phyloP scores from a whole-genome alignment of 2,329 filamentous ascomycete species.

The Pyricularia pennisetigena region DNA sequence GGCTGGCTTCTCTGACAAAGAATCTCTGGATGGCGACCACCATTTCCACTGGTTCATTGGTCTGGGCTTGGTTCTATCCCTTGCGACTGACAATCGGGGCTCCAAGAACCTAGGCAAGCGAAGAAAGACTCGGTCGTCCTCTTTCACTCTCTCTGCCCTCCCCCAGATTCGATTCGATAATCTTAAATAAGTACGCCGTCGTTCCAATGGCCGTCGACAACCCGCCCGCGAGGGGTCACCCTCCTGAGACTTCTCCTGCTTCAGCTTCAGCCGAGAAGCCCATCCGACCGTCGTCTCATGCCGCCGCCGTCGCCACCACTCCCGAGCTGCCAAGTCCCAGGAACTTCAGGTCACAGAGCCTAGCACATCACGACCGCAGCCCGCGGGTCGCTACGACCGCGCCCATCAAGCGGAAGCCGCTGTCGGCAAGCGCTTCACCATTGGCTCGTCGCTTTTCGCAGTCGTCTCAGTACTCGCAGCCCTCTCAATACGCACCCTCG shows the following conservation, averaged over 20 bases:
- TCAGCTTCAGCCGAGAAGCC: background rate
- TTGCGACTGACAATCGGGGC: background rate
- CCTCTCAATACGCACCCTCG: background rate
- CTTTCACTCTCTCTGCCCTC: background rate
- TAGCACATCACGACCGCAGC: constrained; percentile 11
- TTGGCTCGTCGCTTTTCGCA: constrained; percentile 36
- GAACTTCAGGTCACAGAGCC: constrained; percentile 19
- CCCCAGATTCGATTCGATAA: background rate
- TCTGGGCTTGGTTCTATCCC: background rate
- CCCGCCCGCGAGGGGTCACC: constrained; percentile 1
- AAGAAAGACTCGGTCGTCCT: background rate
- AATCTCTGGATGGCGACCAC: background rate
- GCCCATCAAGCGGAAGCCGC: constrained; percentile 49
- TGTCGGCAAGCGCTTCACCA: constrained; percentile 45
- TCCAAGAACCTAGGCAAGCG: background rate
- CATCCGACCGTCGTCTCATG: background rate
- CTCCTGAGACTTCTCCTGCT: constrained; percentile 2
- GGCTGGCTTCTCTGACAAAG: background rate
- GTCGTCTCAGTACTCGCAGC: constrained; percentile 4
- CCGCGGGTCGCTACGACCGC: constrained; percentile 13
- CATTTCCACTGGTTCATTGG: background rate
- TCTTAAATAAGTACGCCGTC: background rate
- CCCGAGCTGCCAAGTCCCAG: constrained; percentile 17
- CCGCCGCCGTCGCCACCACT: background rate
- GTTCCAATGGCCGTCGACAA: background rate